Conservation (phyloP, 2,329 filamentous ascomycete species). For the Cercospora zeina region DNA sequence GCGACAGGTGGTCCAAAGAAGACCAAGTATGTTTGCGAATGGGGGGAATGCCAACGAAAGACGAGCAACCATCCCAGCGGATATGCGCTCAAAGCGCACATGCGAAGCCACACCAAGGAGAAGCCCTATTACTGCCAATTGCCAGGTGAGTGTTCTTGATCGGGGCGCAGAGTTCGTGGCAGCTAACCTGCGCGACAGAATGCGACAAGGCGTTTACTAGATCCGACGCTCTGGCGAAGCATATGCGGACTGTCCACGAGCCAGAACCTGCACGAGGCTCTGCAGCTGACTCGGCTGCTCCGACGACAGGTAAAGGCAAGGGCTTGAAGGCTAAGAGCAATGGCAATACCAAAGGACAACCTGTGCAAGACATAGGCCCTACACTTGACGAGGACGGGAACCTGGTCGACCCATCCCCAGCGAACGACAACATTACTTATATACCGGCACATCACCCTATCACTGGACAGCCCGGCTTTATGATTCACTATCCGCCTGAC, state of each 20-base stretch:
- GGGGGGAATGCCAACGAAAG: conserved; percentile 85
- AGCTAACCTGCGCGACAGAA: conserved; percentile 57
- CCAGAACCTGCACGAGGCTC: conserved; percentile 75
- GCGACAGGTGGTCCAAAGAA: conserved; percentile 67
- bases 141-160: conserved; percentile 63
- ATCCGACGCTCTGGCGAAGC: conserved; percentile 92
- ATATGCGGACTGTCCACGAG: conserved; percentile 98
- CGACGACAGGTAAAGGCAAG: conserved; percentile 49
- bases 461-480: conserved; percentile 52
- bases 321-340: conserved; percentile 42
- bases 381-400: conserved; percentile 39
- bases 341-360: conserved; percentile 32
- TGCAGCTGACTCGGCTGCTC: conserved; percentile 68
- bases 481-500: conserved; percentile 57
- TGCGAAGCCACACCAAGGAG: conserved; percentile 96
- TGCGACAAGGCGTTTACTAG: conserved; percentile 96
- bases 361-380: conserved; percentile 30
- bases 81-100: conserved; percentile 93
- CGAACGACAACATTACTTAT: conserved; percentile 60
- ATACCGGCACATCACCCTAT: conserved; percentile 61
- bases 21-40: conserved; percentile 98
- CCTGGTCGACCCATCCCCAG: conserved; percentile 38
- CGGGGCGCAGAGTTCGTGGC: neutral
- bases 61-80: conserved; percentile 90
- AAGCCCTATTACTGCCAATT: conserved; percentile 97